Conservation (phyloP, 139 green algal genomes). For the Closterium sp. region DNA sequence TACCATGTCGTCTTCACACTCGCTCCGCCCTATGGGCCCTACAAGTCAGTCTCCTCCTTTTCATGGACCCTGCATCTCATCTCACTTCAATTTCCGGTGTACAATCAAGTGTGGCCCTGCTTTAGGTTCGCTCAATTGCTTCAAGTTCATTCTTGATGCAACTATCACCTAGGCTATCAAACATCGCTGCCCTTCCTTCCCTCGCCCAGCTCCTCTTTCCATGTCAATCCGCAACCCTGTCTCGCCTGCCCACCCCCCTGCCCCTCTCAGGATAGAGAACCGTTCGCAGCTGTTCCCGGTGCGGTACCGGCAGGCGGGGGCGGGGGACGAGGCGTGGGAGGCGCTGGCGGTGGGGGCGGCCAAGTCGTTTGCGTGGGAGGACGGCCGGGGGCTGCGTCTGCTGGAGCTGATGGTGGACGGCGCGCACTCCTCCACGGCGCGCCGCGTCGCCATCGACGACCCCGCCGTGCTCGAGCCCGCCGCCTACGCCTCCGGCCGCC, state of each 20-base stretch:
- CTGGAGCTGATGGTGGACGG: constrained; percentile 50
- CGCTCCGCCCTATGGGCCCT: constrained; percentile 9
- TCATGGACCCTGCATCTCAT: too few species aligned
- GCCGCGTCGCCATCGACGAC: constrained; percentile 13
- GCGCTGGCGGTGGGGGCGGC: constrained; percentile 8
- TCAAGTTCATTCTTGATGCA: too few species aligned
- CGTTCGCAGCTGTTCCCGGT: constrained; percentile 21
- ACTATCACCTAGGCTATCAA: too few species aligned
- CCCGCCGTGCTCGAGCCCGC: constrained; percentile 13
- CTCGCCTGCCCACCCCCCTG: background rate
- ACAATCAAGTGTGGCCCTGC: too few species aligned
- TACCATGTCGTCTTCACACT: constrained; percentile 31
- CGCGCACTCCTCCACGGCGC: background rate
- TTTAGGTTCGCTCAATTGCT: too few species aligned
- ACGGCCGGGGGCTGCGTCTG: constrained; percentile 3
- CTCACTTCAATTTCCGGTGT: too few species aligned
- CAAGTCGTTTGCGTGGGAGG: constrained; percentile 38
- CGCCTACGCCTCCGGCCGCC: background rate
- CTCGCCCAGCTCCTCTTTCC: background rate
- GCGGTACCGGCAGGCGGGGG: constrained; percentile 35
- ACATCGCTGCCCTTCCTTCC: background rate
- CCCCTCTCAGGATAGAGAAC: constrained; percentile 43
- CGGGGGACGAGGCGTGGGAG: constrained; percentile 17
- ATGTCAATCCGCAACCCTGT: too few species aligned
- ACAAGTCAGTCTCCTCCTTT: constrained; percentile 17